Evolutionary conservation across 805 yeast species (phyloP).

Genomic region (Clavispora phyllophila): DNA sequence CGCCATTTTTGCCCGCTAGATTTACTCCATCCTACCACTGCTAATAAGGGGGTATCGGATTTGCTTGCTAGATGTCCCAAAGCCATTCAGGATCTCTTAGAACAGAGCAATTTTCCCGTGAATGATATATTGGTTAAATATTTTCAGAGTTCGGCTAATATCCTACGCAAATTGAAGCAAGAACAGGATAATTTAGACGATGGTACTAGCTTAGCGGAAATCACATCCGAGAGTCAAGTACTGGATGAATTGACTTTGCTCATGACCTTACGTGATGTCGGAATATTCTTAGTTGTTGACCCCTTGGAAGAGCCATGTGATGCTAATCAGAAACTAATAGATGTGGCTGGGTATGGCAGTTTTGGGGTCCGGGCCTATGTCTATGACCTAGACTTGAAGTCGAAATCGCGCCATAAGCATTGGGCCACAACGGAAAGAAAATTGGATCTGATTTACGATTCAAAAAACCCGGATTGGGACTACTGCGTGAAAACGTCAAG

Average conservation of each 20-base stretch:
- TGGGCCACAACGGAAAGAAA: constrained; percentile 43
- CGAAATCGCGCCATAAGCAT: constrained; percentile 36
- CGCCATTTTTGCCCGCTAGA: constrained; percentile 16
- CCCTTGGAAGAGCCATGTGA: constrained; percentile 15
- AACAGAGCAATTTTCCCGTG: not conserved
- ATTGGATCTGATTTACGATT: constrained; percentile 29
- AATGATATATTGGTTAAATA: not conserved
- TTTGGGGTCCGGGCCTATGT: constrained; percentile 33
- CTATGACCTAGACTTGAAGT: constrained; percentile 48
- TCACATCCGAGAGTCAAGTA: constrained; percentile 31
- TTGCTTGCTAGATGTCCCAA: constrained; percentile 8
- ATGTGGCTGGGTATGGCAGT: constrained; percentile 20
- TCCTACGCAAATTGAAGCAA: constrained; percentile 28
- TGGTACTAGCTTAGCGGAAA: constrained; percentile 27
- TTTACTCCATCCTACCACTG: constrained; percentile 4
- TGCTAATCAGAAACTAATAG: constrained; percentile 14
- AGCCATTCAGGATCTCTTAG: not conserved
- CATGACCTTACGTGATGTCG: constrained; percentile 57
- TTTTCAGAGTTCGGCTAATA: constrained; percentile 1
- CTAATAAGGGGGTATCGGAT: constrained; percentile 9
- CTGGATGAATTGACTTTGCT: constrained; percentile 35
- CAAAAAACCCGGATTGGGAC: constrained; percentile 26
- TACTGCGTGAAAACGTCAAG: constrained; percentile 17
- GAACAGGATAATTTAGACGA: constrained; percentile 31
- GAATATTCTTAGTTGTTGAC: constrained; percentile 42